phyloP scores from a whole-genome alignment of 768 basidiomycete species.

The Basidioascus undulatus region DNA sequence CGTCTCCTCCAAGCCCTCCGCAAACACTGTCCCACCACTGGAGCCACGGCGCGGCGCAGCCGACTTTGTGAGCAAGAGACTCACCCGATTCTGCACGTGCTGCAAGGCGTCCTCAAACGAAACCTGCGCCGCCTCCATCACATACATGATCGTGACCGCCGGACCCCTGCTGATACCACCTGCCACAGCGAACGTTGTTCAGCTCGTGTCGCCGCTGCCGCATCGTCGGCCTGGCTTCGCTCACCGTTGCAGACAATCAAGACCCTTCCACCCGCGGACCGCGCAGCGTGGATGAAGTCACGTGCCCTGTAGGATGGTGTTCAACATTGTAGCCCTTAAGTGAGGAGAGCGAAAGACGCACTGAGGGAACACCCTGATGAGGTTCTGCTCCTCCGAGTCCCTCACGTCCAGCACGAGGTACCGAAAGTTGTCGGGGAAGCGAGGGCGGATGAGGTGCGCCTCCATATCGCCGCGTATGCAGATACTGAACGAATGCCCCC shows the following conservation, averaged over 20 bases:
- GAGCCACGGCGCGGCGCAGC: no score
- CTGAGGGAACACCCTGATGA: conserved; percentile 74
- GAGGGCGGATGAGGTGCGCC: conserved; percentile 65
- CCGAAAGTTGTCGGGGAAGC: conserved; percentile 51
- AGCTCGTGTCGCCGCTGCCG: no score
- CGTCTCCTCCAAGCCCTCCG: no score
- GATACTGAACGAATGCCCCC: conserved; percentile 30
- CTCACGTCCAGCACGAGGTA: conserved; percentile 69
- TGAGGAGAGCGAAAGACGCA: conserved; percentile 19
- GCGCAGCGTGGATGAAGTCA: conserved; percentile 11
- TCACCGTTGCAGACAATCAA: no score
- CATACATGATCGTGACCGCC: conserved; percentile 13
- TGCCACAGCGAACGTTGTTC: no score
- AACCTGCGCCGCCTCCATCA: conserved; percentile 10
- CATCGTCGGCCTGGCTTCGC: no score
- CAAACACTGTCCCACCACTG: no score
- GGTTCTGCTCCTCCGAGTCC: conserved; percentile 83
- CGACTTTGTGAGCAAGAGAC: no score
- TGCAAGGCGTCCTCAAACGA: conserved; percentile 13
- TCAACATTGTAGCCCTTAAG: background rate
- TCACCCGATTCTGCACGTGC: conserved; percentile 13
- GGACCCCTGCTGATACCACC: no score
- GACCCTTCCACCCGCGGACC: conserved; percentile 6
- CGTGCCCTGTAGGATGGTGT: conserved; percentile 5
- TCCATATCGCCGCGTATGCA: conserved; percentile 77